Percentiles rank a stretch among this genome's conserved stretches.
Conservation (phyloP, 2,329 filamentous ascomycete species). For the Aaosphaeria arxii region DNA sequence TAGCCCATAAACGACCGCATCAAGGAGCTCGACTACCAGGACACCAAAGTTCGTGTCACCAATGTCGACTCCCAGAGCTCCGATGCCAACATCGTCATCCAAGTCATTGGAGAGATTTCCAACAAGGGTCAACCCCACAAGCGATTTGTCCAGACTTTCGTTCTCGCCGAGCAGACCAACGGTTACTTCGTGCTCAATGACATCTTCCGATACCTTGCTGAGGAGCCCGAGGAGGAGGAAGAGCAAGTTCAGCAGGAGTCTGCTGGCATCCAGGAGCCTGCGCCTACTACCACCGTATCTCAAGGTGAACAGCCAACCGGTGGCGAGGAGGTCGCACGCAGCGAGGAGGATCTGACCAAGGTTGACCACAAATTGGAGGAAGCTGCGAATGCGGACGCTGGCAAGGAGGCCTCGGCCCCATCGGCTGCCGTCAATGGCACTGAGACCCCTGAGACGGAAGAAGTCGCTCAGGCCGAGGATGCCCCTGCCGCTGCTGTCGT, state of each 20-base stretch:
- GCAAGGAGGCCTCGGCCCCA: constrained; percentile 20
- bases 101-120: constrained; percentile 96
- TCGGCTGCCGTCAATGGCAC: constrained; percentile 36
- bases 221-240: constrained; percentile 70
- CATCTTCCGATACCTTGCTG: constrained; percentile 90
- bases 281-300: constrained; percentile 30
- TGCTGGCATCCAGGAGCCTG: constrained; percentile 40
- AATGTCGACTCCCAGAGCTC: constrained; percentile 97
- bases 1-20: constrained; percentile 94
- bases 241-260: constrained; percentile 37
- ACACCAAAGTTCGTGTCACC: constrained; percentile 96
- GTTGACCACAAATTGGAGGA: constrained; percentile 78
- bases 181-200: constrained; percentile 99
- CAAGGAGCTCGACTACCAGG: constrained; percentile 87
- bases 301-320: constrained; percentile 28
- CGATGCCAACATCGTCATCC: constrained; percentile 90
- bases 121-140: constrained; percentile 88
- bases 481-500: constrained; percentile 33
- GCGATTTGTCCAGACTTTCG: constrained; percentile 97
- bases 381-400: constrained; percentile 35
- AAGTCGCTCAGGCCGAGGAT: constrained; percentile 39
- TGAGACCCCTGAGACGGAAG: constrained; percentile 30
- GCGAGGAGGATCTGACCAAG: constrained; percentile 45
- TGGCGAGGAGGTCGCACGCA: constrained; percentile 35
- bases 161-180: constrained; percentile 91